These are phyloP conservation scores for Cercospora citrullina DNA, from an alignment of 2,329 filamentous ascomycete species.

Conservation along the genomic window DNA sequence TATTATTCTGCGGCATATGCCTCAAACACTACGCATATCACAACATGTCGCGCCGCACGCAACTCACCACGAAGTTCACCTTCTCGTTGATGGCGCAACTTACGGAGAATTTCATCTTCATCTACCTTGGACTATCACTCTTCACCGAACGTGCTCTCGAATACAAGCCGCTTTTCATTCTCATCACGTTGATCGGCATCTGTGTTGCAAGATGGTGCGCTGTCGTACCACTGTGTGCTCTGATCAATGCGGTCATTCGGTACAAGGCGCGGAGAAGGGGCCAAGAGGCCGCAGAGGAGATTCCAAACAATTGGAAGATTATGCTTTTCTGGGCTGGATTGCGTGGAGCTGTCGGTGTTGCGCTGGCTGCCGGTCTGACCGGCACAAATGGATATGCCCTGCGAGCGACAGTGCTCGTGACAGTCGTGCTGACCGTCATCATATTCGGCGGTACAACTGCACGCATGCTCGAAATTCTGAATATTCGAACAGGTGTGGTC, in stretches of 20 bases:
- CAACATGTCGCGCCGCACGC: constrained; percentile 97
- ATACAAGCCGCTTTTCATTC: constrained; percentile 93
- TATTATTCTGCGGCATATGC: constrained; percentile 97
- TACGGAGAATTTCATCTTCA: constrained; percentile 99
- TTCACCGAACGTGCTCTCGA: constrained; percentile 87
- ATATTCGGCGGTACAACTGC: constrained; percentile 98
- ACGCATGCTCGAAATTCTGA: constrained; percentile 93
- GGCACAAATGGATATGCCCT: constrained; percentile 72
- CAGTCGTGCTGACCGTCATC: constrained; percentile 96
- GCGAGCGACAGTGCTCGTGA: constrained; percentile 92
- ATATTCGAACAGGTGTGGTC: constrained; percentile 93
- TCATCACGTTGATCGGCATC: constrained; percentile 87
- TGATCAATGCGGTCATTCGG: constrained; percentile 89
- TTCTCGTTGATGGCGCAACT: constrained; percentile 94
- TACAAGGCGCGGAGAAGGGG: constrained; percentile 79
- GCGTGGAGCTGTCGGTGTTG: constrained; percentile 92
- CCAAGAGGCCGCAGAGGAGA: constrained; percentile 75
- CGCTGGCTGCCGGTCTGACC: constrained; percentile 81
- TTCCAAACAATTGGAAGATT: constrained; percentile 94
- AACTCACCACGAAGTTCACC: constrained; percentile 95
- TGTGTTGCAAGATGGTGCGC: constrained; percentile 90
- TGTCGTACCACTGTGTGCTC: constrained; percentile 85
- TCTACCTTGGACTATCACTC: constrained; percentile 90
- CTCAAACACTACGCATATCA: constrained; percentile 99
- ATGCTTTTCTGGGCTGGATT: constrained; percentile 99